Evolutionary conservation across 139 green algal species (phyloP), one percentile per base, ranked within the genome.

Genomic region (Volvox africanus): DNA sequence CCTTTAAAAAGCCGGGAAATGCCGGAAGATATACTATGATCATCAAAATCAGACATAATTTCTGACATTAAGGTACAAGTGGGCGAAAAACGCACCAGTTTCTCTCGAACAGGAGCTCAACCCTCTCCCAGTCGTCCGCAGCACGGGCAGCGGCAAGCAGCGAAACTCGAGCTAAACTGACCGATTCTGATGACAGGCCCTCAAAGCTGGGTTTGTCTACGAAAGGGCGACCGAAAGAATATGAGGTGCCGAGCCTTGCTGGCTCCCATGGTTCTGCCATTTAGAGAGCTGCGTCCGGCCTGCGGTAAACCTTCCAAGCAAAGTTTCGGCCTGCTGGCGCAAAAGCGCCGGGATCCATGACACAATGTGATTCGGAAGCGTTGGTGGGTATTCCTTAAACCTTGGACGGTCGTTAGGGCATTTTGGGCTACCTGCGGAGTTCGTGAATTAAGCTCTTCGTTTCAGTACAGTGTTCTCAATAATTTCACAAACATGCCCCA

Each of bases 191-290:
- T 44, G 80, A 26, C 50, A 86, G 44, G 24, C 80, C 50, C 1
- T 86, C 80, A 73, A 86, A 86, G 50, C 80, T 86, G 28, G 44
- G 50, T 44, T 86, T 86, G 6, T 73, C 50, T 17, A 61, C 50
- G 12, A 61, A 44, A 18, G 80, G 50, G 13, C 80, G 50, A 13
- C 80, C 78, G 22, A 61, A 84, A 30, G 71, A 79, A 35, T 30
- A 35, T 30, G 26, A 36, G 24, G 71, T 18, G 20, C 71, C 71
- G 35, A 36, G 32, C 71, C 71, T 30, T 79, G 26, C 71, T 36
- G 32, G 32, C 24, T 55, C 44, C 44, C 44, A 55, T 55, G 44
- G 44, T 55, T 5, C 44, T 14, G 44, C 44, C 14, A 30, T 30
- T 30, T 79, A 79, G 71, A 33, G 71, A 21, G 26, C 26, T 35